Evolutionary conservation across 805 yeast genomes (phyloP), one percentile per base, ranked within the genome.

Genomic region (Zygoascus biomembranicola): DNA sequence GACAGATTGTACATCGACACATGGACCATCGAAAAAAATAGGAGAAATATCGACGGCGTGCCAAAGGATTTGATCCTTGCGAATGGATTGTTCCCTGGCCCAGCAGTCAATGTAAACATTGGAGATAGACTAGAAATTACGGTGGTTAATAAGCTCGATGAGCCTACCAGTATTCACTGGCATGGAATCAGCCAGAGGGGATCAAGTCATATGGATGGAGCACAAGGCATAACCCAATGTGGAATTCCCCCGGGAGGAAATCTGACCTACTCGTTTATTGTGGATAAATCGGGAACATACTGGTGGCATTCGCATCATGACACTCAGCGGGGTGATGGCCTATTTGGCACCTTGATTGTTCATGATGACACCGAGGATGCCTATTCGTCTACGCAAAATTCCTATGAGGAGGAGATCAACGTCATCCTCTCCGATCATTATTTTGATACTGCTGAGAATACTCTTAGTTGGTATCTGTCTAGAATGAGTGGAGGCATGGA

Each of bases 231-330:
- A 39, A 75, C 80, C 6, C 82, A 79, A 55, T 73, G 78, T 50
- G 79, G 80, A 2, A 74, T 79, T 13, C 67, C 66, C 8, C 69
- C 75, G 9, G 79, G 78, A 1, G 65, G 61, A 3, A 55, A 64
- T 2, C 77, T 71, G 71, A 69, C 84, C 58, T 94, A 79, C 57
- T 59, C 63, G 32, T 78, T 79, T 58, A 67, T 67, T n/a, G 64
- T 69, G 2, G 63, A 60, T 1, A 66, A 66, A 43, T 59, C 68
- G 14, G 84, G 84, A 0, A 73, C 81, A 0, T 75, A 64, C 50
- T 79, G 84, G 84, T 79, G 77, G 61, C 84, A 79, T 57, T 72
- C 80, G 2, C 84, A 79, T 52, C 66, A 65, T 49, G 62, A 69
- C 3, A 73, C 75, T 1, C 79, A 78, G 58, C 68, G 73, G 47